Evolutionary conservation across 345 rosid species (phyloP).

Genomic region (Psidium friedrichsthalianum): DNA sequence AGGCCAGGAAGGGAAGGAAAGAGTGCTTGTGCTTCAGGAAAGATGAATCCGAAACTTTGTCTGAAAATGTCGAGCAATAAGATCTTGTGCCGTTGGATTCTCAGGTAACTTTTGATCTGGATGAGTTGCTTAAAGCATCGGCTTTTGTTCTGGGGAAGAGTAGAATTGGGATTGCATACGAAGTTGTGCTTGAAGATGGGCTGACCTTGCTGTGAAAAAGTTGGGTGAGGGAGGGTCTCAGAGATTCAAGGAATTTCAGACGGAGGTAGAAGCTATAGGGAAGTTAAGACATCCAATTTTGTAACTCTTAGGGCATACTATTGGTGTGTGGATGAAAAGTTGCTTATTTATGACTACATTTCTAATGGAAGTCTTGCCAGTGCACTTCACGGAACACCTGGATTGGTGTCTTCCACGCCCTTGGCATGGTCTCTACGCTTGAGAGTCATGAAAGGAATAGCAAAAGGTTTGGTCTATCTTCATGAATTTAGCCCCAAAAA

Average conservation of each 20-base stretch:
- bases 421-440: slow-evolving; percentile 66
- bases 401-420: slow-evolving; percentile 48
- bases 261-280: slow-evolving; percentile 92
- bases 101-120: slow-evolving; percentile 78
- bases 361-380: slow-evolving; percentile 73
- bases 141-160: slow-evolving; percentile 97
- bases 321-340: slow-evolving; percentile 97
- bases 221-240: slow-evolving; percentile 97
- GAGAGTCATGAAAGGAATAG: slow-evolving; percentile 62
- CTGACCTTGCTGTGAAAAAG: slow-evolving; percentile 81
- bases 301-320: slow-evolving; percentile 87
- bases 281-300: slow-evolving; percentile 80
- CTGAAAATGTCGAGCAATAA: slow-evolving; percentile 68
- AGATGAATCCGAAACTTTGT: slow-evolving; percentile 65
- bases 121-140: slow-evolving; percentile 89
- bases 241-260: slow-evolving; percentile 91
- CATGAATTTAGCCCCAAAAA: slow-evolving; percentile 91
- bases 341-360: slow-evolving; percentile 77
- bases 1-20: slow-evolving; percentile 41
- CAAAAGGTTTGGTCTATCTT: slow-evolving; percentile 72
- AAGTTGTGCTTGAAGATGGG: slow-evolving; percentile 91
- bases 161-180: slow-evolving; percentile 92
- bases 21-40: slow-evolving; percentile 71
- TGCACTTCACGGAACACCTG: slow-evolving; percentile 83
- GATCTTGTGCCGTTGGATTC: slow-evolving; percentile 72